Conservation (phyloP, 2,329 filamentous ascomycete genomes). For the Epicoccum sorghinum region DNA sequence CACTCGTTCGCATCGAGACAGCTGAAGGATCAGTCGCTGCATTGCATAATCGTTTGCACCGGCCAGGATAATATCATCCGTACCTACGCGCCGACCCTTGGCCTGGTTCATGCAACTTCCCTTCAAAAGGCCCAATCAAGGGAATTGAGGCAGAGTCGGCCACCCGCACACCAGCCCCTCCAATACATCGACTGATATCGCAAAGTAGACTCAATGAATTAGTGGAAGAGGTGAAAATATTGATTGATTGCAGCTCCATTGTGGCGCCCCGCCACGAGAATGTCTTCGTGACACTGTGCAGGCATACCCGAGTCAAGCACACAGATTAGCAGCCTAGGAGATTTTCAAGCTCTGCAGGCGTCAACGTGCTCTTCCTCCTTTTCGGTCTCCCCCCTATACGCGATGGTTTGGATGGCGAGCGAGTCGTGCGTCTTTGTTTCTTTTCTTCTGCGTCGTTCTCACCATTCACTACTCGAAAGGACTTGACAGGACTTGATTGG, state of each 20-base stretch:
- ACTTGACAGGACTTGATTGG: constrained; percentile 15
- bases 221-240: constrained; percentile 5
- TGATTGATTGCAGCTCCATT: constrained; percentile 11
- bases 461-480: constrained; percentile 16
- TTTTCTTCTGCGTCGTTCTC: constrained; percentile 30
- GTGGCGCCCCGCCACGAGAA: constrained; percentile 8
- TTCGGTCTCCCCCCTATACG: constrained; percentile 63
- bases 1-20: constrained; percentile 6
- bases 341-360: constrained; percentile 72
- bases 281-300: constrained; percentile 11
- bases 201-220: constrained; percentile 7
- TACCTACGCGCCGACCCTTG: constrained; percentile 34
- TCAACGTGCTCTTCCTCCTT: constrained; percentile 75
- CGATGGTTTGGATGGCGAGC: constrained; percentile 49
- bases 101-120: constrained; percentile 29
- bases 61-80: constrained; percentile 17
- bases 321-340: constrained; percentile 38
- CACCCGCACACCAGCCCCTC: constrained; percentile 20
- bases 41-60: constrained; percentile 5
- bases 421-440: constrained; percentile 31
- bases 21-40: not conserved
- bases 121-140: constrained; percentile 23
- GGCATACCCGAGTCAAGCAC: not conserved
- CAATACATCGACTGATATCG: constrained; percentile 4
- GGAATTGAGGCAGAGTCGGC: constrained; percentile 13